phyloP scores from a whole-genome alignment of 352 stramenopile genomes.

The Phytopythium kandeliae region DNA sequence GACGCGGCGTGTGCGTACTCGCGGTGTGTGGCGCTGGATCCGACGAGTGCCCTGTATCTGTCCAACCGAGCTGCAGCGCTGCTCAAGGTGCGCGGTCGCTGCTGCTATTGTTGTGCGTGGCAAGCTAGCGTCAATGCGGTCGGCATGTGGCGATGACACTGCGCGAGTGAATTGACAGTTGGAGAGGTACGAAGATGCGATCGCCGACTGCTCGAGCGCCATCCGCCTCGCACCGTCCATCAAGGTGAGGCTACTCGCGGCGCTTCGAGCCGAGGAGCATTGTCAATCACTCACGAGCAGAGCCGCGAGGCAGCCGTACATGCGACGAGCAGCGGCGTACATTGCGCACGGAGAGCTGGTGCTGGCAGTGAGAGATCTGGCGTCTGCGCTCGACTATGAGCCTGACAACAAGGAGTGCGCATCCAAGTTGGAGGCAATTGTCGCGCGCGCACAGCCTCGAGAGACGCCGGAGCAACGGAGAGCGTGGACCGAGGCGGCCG shows the following conservation, averaged over 20 bases:
- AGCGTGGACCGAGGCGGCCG: constrained; percentile 21
- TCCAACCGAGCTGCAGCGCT: constrained; percentile 65
- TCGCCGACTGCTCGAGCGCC: constrained; percentile 42
- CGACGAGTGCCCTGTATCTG: constrained; percentile 30
- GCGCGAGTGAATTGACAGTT: no score
- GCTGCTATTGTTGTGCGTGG: no score
- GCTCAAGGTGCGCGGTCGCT: constrained; percentile 53
- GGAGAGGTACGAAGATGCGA: constrained; percentile 25
- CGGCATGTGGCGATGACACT: no score
- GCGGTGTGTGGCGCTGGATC: constrained; percentile 38
- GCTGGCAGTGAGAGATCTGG: constrained; percentile 36
- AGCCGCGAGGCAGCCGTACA: constrained; percentile 30
- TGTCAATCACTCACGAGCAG: no score
- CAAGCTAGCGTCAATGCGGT: no score
- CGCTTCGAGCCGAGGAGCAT: no score
- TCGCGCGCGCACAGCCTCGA: constrained; percentile 1
- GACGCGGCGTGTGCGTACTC: constrained; percentile 46
- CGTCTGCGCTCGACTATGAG: constrained; percentile 36
- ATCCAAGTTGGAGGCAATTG: constrained; percentile 28
- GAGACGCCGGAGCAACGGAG: constrained; percentile 6
- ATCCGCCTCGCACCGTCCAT: constrained; percentile 40
- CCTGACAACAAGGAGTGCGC: constrained; percentile 47
- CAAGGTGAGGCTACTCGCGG: constrained; percentile 53
- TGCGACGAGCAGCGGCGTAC: constrained; percentile 46
- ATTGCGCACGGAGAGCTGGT: constrained; percentile 19